Base-by-base conservation (phyloP, 108 stramenopile genomes). In the Pseudonitzschia delicatissima region DNA sequence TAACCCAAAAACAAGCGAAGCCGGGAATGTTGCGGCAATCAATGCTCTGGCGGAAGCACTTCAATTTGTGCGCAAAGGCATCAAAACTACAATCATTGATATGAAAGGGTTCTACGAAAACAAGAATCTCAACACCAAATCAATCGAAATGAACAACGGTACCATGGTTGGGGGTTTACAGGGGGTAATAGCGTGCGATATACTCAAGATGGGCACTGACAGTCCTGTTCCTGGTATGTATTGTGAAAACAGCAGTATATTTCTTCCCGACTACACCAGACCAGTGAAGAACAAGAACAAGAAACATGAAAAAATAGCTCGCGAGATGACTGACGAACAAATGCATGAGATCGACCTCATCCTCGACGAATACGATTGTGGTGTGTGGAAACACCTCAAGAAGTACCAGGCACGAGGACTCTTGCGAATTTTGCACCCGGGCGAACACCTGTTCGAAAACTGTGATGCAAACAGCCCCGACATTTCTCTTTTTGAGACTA, bases 141-240 rank as follows among this genome's bases (percentile, higher is more conserved):
- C n/a, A n/a, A n/a, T n/a, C n/a, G n/a, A n/a, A 9, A 32, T 2
- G 15, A n/a, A 34, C 29, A 25, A 51, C 5, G 6, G 2, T n/a
- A 55, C 5, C 32, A 55, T 28, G 11, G 8, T 55, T 17, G 31
- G 31, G 13, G 53, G 53, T 12, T 55, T 55, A 27, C 23, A 33
- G 12, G 53, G 53, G n/a, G 53, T 55, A 6, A 8, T 55, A 31
- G 53, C 53, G n/a, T 55, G 53, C 31, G 53, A 55, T 27, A 34
- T 55, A 28, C 17, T 55, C 11, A 23, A 33, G 13, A 34, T 55
- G 17, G 29, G 17, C 25, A 26, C 23, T 4, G 34, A 2, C 4
- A 28, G 11, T 36, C 18, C 11, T 61, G 37, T 5, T 12, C 5
- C 18, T 20, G 60, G 60, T 9, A 12, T 39, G 0, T 35, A 18